Conservation (phyloP, 371 early-diverging fungal genomes). For the Apophysomyces trapeziformis region DNA sequence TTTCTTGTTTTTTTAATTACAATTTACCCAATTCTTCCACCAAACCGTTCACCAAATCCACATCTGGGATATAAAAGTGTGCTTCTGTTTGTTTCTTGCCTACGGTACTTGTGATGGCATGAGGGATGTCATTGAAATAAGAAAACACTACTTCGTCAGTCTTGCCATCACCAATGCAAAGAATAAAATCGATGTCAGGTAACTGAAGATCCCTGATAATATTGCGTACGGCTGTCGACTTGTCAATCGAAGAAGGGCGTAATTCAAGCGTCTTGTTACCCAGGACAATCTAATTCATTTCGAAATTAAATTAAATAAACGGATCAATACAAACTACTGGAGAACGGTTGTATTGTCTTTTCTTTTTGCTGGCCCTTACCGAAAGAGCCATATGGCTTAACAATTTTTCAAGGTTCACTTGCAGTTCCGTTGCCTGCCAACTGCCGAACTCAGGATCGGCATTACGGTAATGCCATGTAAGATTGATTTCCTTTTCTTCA, state of each 20-base stretch:
- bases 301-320: background rate
- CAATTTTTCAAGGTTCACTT: constrained; percentile 93
- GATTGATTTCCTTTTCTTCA: constrained; percentile 88
- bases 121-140: constrained; percentile 67
- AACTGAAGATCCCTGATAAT: constrained; percentile 80
- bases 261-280: constrained; percentile 96
- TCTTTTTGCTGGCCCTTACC: constrained; percentile 40
- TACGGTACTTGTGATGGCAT: constrained; percentile 86
- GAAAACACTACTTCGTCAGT: constrained; percentile 92
- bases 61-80: constrained; percentile 78
- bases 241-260: constrained; percentile 91
- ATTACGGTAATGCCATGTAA: constrained; percentile 94
- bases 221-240: constrained; percentile 84
- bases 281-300: constrained; percentile 68
- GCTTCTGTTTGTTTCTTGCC: constrained; percentile 97
- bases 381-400: constrained; percentile 92
- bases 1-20: constrained; percentile 4
- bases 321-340: background rate
- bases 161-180: constrained; percentile 93
- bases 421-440: constrained; percentile 80
- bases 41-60: constrained; percentile 65
- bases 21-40: constrained; percentile 52
- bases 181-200: constrained; percentile 66
- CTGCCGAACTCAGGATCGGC: constrained; percentile 89
- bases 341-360: background rate